Evolutionary conservation across 257 asterid species (phyloP), one percentile per base, ranked within the genome.

Genomic region (Gentiana dahurica): DNA sequence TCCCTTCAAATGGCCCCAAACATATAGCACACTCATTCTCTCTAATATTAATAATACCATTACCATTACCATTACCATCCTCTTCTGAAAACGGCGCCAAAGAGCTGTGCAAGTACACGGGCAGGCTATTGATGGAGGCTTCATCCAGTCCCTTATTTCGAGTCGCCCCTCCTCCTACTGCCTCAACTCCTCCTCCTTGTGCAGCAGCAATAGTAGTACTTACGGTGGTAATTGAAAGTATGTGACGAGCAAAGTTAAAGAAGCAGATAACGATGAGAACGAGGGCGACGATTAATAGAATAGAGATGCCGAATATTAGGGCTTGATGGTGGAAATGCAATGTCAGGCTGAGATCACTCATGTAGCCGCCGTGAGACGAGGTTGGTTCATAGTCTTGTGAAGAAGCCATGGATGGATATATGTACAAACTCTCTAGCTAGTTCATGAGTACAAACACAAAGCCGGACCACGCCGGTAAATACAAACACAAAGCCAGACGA

Each of bases 11-110:
- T 8, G 36, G 12, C n/a, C 61, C 58, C 71, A 70, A 64, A 55
- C 67, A 70, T 41, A 70, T 70, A 3, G 60, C 60, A n/a, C 71
- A 70, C 49, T 67, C 67, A 5, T 46, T 11, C 51, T 51, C 58
- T 46, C 32, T 44, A 37, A 52, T 11, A 15, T 15, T 15, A 15
- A 15, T 15, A 15, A 15, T 15, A 15, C 24, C 24, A 15, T 15
- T 15, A 15, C 24, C 24, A 15, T 15, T 15, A 15, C 24, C 24
- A 15, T 15, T 15, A 10, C 36, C 37, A 24, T 33, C 1, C n/a
- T 4, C 8, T 12, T 24, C 57, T 15, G 8, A 37, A 46, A 37
- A 12, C 9, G 9, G 41, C 24, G 24, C 24, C 43, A 10, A 35
- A 2, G 63, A 36, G 33, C 50, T 44, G 12, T 37, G 53, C 57